Evolutionary conservation across 2,329 filamentous ascomycete species (phyloP).

Genomic region (Talaromyces sp.): DNA sequence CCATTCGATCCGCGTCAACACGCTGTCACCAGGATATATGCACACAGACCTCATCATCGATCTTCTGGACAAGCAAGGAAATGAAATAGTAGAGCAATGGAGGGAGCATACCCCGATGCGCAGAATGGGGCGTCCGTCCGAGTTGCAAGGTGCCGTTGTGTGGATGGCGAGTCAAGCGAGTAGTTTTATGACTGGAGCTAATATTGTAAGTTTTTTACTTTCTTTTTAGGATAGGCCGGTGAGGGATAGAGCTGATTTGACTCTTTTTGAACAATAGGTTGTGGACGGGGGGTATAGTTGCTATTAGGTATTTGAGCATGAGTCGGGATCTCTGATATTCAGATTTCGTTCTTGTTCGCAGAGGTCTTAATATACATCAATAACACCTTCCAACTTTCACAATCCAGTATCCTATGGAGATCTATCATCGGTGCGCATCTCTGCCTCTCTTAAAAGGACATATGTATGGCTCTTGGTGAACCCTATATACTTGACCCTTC

Average conservation of each 20-base stretch:
- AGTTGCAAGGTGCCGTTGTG: slow-evolving; percentile 33
- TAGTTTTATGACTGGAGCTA: slow-evolving; percentile 17
- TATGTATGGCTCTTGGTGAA: no score
- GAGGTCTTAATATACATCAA: no score
- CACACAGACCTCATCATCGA: slow-evolving; percentile 31
- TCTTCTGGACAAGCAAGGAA: slow-evolving; percentile 31
- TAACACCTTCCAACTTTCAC: no score
- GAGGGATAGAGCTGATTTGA: neutral
- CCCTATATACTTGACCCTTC: no score
- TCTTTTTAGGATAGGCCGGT: neutral
- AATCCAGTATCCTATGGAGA: no score
- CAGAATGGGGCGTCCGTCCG: slow-evolving; percentile 34
- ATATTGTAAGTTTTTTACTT: slow-evolving; percentile 10
- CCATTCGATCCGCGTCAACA: slow-evolving; percentile 36
- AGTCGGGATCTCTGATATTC: no score
- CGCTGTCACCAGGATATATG: slow-evolving; percentile 34
- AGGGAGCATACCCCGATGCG: slow-evolving; percentile 33
- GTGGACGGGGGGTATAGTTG: neutral
- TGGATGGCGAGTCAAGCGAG: slow-evolving; percentile 23
- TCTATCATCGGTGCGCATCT: no score
- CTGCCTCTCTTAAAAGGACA: no score
- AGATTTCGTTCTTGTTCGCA: no score
- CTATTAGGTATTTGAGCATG: neutral
- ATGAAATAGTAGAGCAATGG: slow-evolving; percentile 35
- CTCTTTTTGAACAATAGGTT: neutral